Conservation (phyloP, 441 rosid species). For the Corymbia calophylla region DNA sequence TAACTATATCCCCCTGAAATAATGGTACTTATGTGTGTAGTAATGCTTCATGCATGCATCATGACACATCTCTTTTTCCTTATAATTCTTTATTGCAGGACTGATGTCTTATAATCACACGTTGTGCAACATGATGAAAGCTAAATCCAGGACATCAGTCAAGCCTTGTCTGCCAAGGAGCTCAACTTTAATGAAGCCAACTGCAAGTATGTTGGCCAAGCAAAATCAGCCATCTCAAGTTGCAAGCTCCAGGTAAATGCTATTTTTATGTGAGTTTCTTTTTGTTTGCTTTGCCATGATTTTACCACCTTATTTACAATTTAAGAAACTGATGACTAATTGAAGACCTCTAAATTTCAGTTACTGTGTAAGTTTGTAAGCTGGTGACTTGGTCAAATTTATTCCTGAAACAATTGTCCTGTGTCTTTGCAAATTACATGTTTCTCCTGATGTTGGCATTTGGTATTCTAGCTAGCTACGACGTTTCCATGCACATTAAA, state of each 20-base stretch:
- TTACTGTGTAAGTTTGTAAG: not conserved
- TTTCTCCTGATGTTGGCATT: not conserved
- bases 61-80: not conserved
- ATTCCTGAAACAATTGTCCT: not conserved
- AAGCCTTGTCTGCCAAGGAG: conserved; percentile 43
- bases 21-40: not conserved
- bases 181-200: conserved; percentile 96
- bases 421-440: not conserved
- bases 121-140: conserved; percentile 26
- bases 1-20: not conserved
- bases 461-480: not conserved
- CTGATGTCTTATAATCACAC: conserved; percentile 22
- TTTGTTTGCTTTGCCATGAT: not conserved
- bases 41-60: not conserved
- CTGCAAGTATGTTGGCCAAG: conserved; percentile 87
- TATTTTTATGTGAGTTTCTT: not conserved
- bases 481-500: conserved; percentile 1
- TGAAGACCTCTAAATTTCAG: not conserved
- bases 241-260: conserved; percentile 40
- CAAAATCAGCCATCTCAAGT: conserved; percentile 37
- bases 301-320: not conserved
- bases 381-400: not conserved
- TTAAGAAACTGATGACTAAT: not conserved
- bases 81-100: conserved; percentile 25
- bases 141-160: conserved; percentile 18